phyloP scores from a whole-genome alignment of 2,329 filamentous ascomycete species.

The Ophiostoma tasmaniense region DNA sequence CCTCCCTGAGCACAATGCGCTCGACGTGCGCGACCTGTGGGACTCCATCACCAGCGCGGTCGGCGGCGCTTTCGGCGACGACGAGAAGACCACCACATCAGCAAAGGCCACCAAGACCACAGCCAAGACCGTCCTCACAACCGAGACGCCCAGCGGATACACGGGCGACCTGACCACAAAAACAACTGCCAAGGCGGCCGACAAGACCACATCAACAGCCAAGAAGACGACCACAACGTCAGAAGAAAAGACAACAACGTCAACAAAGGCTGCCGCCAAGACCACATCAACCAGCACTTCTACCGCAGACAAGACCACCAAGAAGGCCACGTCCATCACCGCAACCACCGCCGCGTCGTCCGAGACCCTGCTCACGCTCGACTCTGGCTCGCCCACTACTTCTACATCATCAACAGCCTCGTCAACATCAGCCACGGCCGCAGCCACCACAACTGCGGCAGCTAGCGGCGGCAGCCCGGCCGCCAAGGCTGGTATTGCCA shows the following conservation, averaged over 20 bases:
- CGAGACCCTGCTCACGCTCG: slow-evolving; percentile 16
- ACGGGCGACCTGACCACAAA: slow-evolving; percentile 13
- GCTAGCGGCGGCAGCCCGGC: slow-evolving; percentile 23
- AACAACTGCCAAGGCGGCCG: slow-evolving; percentile 7
- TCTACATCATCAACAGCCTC: background rate
- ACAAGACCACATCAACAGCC: slow-evolving; percentile 11
- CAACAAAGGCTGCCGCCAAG: slow-evolving; percentile 1
- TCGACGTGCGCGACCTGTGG: slow-evolving; percentile 14
- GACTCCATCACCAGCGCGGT: slow-evolving; percentile 19
- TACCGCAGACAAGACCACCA: slow-evolving; percentile 2
- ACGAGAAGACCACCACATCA: slow-evolving; percentile 5
- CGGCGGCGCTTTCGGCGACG: slow-evolving; percentile 17
- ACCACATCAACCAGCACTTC: slow-evolving; percentile 1
- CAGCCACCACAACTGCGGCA: background rate
- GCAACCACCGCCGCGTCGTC: slow-evolving; percentile 6
- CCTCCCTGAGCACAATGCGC: slow-evolving; percentile 4
- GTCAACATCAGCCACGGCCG: background rate
- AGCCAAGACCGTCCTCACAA: slow-evolving; percentile 9
- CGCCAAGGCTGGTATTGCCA: slow-evolving; percentile 72
- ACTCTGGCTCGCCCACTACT: slow-evolving; percentile 8
- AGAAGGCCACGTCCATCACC: background rate
- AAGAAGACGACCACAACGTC: slow-evolving; percentile 1
- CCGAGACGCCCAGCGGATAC: background rate
- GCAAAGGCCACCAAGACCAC: slow-evolving; percentile 6
- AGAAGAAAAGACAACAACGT: slow-evolving; percentile 6